A percentile compares a stretch with the other conserved stretches of the same genome.
phyloP scores from a whole-genome alignment of 352 stramenopile species.

The Globisporangium mamillatum region DNA sequence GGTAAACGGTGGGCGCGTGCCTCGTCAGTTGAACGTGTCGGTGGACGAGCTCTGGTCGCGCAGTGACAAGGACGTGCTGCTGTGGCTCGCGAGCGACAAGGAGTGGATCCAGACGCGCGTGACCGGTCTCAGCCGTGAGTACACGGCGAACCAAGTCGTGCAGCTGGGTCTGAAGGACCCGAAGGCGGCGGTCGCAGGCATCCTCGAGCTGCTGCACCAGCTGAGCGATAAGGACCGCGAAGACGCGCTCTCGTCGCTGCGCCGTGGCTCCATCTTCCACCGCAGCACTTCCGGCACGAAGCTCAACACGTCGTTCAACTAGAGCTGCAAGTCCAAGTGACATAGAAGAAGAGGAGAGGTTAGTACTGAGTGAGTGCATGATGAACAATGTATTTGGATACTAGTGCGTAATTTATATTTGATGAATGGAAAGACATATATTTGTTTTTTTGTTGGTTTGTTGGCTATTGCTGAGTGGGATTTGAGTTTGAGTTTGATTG shows the following conservation, averaged over 20 bases:
- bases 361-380: neutral
- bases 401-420: neutral
- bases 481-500: conserved; percentile 2
- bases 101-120: conserved; percentile 72
- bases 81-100: conserved; percentile 78
- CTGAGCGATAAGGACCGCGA: conserved; percentile 84
- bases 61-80: conserved; percentile 76
- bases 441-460: conserved; percentile 4
- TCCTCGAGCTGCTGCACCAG: conserved; percentile 81
- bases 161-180: conserved; percentile 72
- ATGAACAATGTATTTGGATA: neutral
- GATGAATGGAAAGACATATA: conserved; percentile 12
- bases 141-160: conserved; percentile 75
- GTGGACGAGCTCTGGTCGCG: conserved; percentile 63
- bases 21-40: conserved; percentile 57
- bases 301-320: conserved; percentile 29
- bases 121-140: conserved; percentile 51
- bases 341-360: conserved; percentile 6
- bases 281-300: conserved; percentile 51
- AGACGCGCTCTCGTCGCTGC: conserved; percentile 71
- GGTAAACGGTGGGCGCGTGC: conserved; percentile 70
- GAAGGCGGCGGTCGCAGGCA: conserved; percentile 81
- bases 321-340: neutral
- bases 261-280: conserved; percentile 86
- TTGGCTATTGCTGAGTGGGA: neutral